A percentile compares a stretch with the other conserved stretches of the same genome.
Conservation (phyloP, 2,329 filamentous ascomycete species). For the Nigrograna mackinnonii region DNA sequence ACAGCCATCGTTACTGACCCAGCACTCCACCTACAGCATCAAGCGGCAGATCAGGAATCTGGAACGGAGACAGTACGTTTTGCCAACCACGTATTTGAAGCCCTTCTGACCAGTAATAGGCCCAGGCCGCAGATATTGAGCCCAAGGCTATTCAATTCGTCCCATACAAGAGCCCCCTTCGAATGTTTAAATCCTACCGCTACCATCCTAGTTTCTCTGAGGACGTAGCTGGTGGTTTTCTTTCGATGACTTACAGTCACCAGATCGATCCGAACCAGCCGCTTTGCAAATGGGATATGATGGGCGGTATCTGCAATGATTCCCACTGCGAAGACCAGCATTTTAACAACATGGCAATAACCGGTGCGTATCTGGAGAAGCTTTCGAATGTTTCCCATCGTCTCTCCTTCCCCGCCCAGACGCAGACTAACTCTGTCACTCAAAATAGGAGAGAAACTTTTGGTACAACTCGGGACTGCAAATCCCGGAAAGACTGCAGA, state of each 20-base stretch:
- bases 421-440: conserved; percentile 41
- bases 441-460: conserved; percentile 69
- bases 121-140: conserved; percentile 10
- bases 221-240: conserved; percentile 74
- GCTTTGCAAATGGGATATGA: conserved; percentile 77
- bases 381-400: conserved; percentile 13
- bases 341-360: conserved; percentile 71
- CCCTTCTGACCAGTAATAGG: conserved; percentile 23
- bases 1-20: conserved; percentile 41
- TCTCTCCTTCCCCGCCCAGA: conserved; percentile 31
- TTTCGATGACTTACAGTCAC: conserved; percentile 92
- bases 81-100: background rate
- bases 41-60: conserved; percentile 9
- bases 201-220: conserved; percentile 80
- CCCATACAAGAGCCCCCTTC: conserved; percentile 83
- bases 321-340: conserved; percentile 77
- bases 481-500: conserved; percentile 64
- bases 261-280: conserved; percentile 76
- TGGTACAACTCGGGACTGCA: conserved; percentile 70
- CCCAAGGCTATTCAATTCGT: conserved; percentile 43
- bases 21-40: conserved; percentile 42
- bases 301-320: conserved; percentile 74
- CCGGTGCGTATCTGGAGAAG: conserved; percentile 65
- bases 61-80: conserved; percentile 24
- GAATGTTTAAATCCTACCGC: conserved; percentile 83